These are phyloP conservation scores for Seiridium cupressi DNA, from an alignment of 2,329 filamentous ascomycete species.

Conservation along the genomic window DNA sequence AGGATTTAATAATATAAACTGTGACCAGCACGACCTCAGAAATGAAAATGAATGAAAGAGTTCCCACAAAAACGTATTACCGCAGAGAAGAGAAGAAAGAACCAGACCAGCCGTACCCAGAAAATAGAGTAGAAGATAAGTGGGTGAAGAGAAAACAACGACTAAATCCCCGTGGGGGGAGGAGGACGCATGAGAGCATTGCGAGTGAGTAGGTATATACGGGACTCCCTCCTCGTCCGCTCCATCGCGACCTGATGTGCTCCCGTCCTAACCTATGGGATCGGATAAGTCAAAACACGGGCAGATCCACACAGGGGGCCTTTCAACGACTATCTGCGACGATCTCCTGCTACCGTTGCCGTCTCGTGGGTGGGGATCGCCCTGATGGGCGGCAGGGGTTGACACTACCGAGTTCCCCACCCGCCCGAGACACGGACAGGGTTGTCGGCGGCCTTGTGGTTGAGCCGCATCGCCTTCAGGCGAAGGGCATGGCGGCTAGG, in stretches of 20 bases:
- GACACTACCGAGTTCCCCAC: background rate
- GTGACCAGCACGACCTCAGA: slow-evolving; percentile 8
- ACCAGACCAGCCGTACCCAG: slow-evolving; percentile 11
- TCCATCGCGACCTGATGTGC: background rate
- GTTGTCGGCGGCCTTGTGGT: background rate
- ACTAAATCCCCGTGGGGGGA: background rate
- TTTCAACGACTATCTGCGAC: slow-evolving; percentile 6
- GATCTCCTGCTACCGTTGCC: slow-evolving; percentile 12
- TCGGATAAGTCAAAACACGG: background rate
- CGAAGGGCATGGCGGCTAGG: background rate
- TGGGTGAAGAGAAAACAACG: slow-evolving; percentile 7
- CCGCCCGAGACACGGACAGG: background rate
- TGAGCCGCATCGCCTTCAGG: background rate
- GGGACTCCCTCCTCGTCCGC: background rate
- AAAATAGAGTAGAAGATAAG: slow-evolving; percentile 6
- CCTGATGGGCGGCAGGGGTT: slow-evolving; percentile 6
- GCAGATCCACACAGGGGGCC: slow-evolving; percentile 4
- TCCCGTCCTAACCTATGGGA: background rate
- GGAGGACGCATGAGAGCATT: background rate
- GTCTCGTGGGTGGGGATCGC: slow-evolving; percentile 9
- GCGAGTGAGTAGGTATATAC: background rate
- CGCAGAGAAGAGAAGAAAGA: background rate
- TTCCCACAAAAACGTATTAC: slow-evolving; percentile 1
- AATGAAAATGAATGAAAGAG: background rate
- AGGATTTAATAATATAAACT: background rate